Base-by-base conservation (phyloP, 2,329 filamentous ascomycete genomes). In the Parastagonospora nodorum region DNA sequence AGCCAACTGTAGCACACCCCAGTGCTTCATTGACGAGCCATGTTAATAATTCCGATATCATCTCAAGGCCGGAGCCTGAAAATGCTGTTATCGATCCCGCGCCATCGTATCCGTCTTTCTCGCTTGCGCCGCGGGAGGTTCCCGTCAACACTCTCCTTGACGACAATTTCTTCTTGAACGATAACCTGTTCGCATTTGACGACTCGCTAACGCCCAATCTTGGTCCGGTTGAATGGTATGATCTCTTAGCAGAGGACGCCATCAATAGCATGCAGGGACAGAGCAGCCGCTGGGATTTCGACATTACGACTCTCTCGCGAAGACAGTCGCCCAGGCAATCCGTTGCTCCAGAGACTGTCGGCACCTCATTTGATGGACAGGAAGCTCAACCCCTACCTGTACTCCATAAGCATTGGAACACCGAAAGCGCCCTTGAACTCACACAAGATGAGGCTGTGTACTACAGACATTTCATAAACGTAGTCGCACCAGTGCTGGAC, bases 171-270 rank as follows among this genome's bases (percentile, higher is more conserved):
- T 46, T 68, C 50, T 11, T 63, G 53, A 48, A 68, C 56, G 47
- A 56, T 58, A 55, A 57, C 44, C 32, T 58, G 33, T 54, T 74
- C 69, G 55, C 48, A n/a, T 56, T 60, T 30, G 51, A 50, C 9
- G 55, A 63, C 24, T 64, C 68, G 2, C 67, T 71, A 14, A 69
- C 70, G 15, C 64, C 72, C 4, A 73, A 76, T 40, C 68, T 74
- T 16, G 77, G 77, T 16, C 77, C 77, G 12, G 64, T 78, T 35
- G 73, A 76, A 55, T 80, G 78, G 78, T 79, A 79, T 51, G 77
- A 78, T 43, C 66, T 80, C 2, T 66, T 78, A 31, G 77, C 76
- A 41, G 74, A 74, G 38, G 76, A 78, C 60, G 75, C 75, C 1
- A 67, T 70, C 38, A 69, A 65, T 46, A 68, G 55, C 44, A 68